A percentile compares a stretch with the other conserved stretches of the same genome.
These are phyloP conservation scores for Candida tallmaniae DNA, from an alignment of 805 yeast species.

Conservation along the genomic window DNA sequence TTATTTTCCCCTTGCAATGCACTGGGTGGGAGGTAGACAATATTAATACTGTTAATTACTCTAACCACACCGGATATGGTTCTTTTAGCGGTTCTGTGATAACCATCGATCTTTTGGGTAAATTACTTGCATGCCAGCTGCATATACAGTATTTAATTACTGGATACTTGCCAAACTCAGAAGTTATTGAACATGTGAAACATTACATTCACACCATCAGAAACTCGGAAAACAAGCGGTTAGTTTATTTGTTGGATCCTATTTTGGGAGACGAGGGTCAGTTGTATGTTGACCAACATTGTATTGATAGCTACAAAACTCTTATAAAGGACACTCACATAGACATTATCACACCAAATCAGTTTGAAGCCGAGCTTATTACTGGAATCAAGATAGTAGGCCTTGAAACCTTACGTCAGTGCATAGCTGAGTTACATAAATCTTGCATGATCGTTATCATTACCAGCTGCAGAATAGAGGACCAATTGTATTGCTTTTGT, in stretches of 20 bases:
- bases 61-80: slow-evolving; percentile 92
- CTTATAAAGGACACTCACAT: slow-evolving; percentile 56
- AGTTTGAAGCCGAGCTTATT: slow-evolving; percentile 78
- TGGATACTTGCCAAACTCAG: slow-evolving; percentile 64
- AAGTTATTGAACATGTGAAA: slow-evolving; percentile 18
- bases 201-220: no score
- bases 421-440: slow-evolving; percentile 50
- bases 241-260: slow-evolving; percentile 64
- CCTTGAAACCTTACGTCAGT: slow-evolving; percentile 35
- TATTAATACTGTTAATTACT: slow-evolving; percentile 80
- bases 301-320: slow-evolving; percentile 30
- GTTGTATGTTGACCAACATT: slow-evolving; percentile 52
- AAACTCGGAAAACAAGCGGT: not conserved
- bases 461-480: slow-evolving; percentile 39
- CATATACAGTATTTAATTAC: slow-evolving; percentile 44
- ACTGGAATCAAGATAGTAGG: slow-evolving; percentile 46
- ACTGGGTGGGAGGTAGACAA: slow-evolving; percentile 92
- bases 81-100: slow-evolving; percentile 55
- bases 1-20: slow-evolving; percentile 82
- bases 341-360: slow-evolving; percentile 84
- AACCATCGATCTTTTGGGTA: slow-evolving; percentile 24
- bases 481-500: slow-evolving; percentile 25
- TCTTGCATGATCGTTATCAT: slow-evolving; percentile 59
- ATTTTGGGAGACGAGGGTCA: slow-evolving; percentile 79
- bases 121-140: slow-evolving; percentile 39